phyloP scores from a whole-genome alignment of 768 basidiomycete genomes.

The Lenzites betulinus region DNA sequence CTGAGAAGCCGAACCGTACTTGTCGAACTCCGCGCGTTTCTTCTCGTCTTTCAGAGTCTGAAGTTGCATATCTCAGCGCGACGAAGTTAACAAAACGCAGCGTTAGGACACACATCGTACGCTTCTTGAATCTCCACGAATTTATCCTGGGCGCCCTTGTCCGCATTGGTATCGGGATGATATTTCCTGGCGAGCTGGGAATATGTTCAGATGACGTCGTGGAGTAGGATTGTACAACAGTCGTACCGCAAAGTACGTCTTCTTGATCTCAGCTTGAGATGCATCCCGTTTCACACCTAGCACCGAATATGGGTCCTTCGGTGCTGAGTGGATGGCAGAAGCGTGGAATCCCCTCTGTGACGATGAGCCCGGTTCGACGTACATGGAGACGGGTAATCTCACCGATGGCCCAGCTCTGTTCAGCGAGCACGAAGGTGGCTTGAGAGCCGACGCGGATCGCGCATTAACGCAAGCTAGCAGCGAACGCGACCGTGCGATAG shows the following conservation, averaged over 20 bases:
- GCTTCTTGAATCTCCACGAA: conserved; percentile 97
- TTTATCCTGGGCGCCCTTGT: conserved; percentile 85
- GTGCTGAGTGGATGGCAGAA: conserved; percentile 50
- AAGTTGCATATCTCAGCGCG: not conserved
- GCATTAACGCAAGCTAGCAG: conserved; percentile 11
- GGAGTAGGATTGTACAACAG: conserved; percentile 16
- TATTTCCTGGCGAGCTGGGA: conserved; percentile 93
- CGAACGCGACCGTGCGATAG: conserved; percentile 7
- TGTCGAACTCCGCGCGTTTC: conserved; percentile 88
- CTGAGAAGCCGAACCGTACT: conserved; percentile 90
- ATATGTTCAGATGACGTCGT: conserved; percentile 1
- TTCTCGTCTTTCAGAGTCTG: conserved; percentile 93
- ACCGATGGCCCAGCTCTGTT: conserved; percentile 15
- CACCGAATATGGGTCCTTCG: conserved; percentile 90
- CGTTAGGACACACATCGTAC: conserved; percentile 71
- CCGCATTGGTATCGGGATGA: conserved; percentile 96
- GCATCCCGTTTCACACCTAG: conserved; percentile 88
- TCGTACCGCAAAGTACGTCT: conserved; percentile 91
- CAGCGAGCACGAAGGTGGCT: conserved; percentile 2
- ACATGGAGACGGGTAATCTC: not conserved
- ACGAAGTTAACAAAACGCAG: not conserved
- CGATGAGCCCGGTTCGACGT: not conserved
- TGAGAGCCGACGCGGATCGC: not conserved
- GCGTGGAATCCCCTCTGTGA: conserved; percentile 76
- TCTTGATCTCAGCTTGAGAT: conserved; percentile 89